phyloP scores from a whole-genome alignment of 371 early-diverging fungal species.

The Saksenaea oblongispora region DNA sequence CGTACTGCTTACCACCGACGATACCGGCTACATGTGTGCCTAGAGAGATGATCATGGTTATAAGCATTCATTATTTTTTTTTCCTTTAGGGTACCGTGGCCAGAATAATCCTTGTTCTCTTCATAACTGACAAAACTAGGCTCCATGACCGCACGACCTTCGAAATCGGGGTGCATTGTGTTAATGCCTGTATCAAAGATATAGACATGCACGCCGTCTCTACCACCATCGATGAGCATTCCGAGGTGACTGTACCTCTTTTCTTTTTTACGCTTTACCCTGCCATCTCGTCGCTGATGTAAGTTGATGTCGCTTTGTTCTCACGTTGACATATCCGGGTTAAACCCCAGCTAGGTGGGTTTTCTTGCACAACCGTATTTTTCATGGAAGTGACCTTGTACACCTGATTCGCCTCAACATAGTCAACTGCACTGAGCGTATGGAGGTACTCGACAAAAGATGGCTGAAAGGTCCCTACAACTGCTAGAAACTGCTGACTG shows the following conservation, averaged over 20 bases:
- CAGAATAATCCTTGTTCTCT: conserved; percentile 42
- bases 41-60: conserved; percentile 12
- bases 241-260: too few species aligned
- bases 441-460: conserved; percentile 33
- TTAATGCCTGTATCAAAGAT: conserved; percentile 79
- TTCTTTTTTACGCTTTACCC: conserved; percentile 34
- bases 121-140: conserved; percentile 59
- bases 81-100: conserved; percentile 43
- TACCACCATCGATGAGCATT: background rate
- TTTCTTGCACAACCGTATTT: conserved; percentile 15
- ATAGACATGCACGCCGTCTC: conserved; percentile 65
- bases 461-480: conserved; percentile 23
- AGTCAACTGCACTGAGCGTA: conserved; percentile 40
- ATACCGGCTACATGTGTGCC: conserved; percentile 79
- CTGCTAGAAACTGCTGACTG: conserved; percentile 18
- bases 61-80: too few species aligned
- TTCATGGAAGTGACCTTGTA: conserved; percentile 22
- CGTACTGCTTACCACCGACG: conserved; percentile 60
- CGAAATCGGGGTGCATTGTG: conserved; percentile 76
- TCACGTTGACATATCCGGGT: conserved; percentile 53
- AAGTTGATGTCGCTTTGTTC: conserved; percentile 25
- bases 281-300: conserved; percentile 42
- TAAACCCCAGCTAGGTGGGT: conserved; percentile 62
- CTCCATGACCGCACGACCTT: conserved; percentile 77
- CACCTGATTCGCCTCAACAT: conserved; percentile 52